phyloP scores from a whole-genome alignment of 768 basidiomycete species.

The Auricularia sp. region DNA sequence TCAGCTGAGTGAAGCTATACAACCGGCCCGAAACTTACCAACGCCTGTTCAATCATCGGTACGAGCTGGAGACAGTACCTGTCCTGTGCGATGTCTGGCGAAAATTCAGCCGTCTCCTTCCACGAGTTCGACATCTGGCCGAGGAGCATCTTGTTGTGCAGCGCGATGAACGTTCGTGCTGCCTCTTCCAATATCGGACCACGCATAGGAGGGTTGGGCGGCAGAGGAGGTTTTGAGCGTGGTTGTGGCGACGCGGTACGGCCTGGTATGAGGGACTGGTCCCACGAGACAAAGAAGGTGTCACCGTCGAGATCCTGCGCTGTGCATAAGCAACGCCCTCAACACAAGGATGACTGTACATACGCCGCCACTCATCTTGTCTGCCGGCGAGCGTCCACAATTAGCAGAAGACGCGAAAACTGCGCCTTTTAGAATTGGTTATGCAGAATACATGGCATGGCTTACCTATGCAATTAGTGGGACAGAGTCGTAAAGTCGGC shows the following conservation, averaged over 20 bases:
- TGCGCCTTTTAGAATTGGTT: neutral
- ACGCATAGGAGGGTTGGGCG: neutral
- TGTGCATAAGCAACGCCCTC: neutral
- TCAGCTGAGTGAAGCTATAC: neutral
- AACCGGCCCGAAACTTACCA: conserved; percentile 6
- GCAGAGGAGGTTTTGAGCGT: neutral
- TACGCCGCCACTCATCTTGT: conserved; percentile 18
- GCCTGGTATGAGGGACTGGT: conserved; percentile 12
- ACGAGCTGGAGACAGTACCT: conserved; percentile 7
- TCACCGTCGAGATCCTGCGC: conserved; percentile 18
- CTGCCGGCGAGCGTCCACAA: conserved; percentile 12
- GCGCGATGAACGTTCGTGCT: conserved; percentile 10
- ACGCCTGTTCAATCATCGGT: conserved; percentile 11
- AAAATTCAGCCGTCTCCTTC: conserved; percentile 8
- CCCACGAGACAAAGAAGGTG: conserved; percentile 12
- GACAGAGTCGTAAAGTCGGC: conserved; percentile 6
- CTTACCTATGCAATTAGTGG: conserved; percentile 15
- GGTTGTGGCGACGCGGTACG: neutral
- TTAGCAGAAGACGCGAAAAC: conserved; percentile 12
- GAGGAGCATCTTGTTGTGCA: conserved; percentile 12
- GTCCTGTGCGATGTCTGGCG: conserved; percentile 9
- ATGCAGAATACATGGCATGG: neutral
- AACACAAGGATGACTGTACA: neutral
- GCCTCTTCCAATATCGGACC: conserved; percentile 9
- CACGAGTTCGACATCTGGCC: conserved; percentile 13